phyloP scores from a whole-genome alignment of 1,284 basidiomycete genomes.

The Athelia sp. region DNA sequence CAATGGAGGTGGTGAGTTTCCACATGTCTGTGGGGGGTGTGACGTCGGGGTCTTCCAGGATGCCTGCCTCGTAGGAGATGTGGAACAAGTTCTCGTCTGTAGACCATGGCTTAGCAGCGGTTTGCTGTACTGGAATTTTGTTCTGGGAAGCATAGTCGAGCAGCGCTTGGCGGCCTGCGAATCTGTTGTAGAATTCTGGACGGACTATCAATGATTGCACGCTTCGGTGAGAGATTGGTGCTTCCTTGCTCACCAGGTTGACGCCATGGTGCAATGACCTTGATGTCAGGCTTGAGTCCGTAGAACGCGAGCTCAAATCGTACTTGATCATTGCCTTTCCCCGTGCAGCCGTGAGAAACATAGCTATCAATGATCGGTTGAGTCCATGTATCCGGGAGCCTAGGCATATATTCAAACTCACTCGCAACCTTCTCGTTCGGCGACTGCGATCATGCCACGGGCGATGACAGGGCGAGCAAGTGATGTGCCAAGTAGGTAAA shows the following conservation, averaged over 20 bases:
- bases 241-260: slow-evolving; percentile 67
- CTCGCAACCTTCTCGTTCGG: slow-evolving; percentile 91
- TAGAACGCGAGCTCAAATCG: slow-evolving; percentile 99
- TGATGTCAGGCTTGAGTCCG: slow-evolving; percentile 97
- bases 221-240: no score
- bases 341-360: slow-evolving; percentile 98
- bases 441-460: slow-evolving; percentile 96
- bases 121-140: slow-evolving; percentile 92
- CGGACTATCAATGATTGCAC: background rate
- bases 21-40: slow-evolving; percentile 99
- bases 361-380: slow-evolving; percentile 52
- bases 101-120: slow-evolving; percentile 97
- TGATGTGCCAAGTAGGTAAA: slow-evolving; percentile 97
- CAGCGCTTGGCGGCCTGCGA: slow-evolving; percentile 91
- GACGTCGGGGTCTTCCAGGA: slow-evolving; percentile 94
- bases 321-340: slow-evolving; percentile 99
- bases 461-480: slow-evolving; percentile 98
- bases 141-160: slow-evolving; percentile 89
- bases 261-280: slow-evolving; percentile 98
- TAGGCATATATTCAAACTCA: slow-evolving; percentile 42
- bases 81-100: slow-evolving; percentile 99
- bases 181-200: slow-evolving; percentile 95
- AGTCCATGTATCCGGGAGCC: background rate
- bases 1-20: slow-evolving; percentile 90
- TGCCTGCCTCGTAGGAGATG: slow-evolving; percentile 99